Percentiles rank a stretch among this genome's conserved stretches.
phyloP scores from a whole-genome alignment of 2,329 filamentous ascomycete species.

The Pseudogymnoascus pannorum region DNA sequence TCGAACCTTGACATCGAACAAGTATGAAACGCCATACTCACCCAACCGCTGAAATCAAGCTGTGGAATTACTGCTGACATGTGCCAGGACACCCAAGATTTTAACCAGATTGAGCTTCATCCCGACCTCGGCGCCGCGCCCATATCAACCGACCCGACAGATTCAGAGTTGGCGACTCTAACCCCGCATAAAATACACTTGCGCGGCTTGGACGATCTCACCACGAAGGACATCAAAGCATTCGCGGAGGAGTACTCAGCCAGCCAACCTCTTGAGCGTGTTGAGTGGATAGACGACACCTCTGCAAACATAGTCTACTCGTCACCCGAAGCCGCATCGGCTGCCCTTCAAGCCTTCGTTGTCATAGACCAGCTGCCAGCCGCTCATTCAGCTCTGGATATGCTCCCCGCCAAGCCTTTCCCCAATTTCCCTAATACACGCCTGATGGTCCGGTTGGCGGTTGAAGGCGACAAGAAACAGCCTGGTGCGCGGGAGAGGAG shows the following conservation, averaged over 20 bases:
- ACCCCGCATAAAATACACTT: constrained; percentile 69
- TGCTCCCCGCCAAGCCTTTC: constrained; percentile 62
- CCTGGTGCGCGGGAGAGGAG: constrained; percentile 72
- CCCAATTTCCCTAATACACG: constrained; percentile 60
- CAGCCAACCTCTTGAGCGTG: constrained; percentile 45
- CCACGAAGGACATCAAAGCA: constrained; percentile 68
- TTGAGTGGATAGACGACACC: constrained; percentile 95
- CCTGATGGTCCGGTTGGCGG: constrained; percentile 67
- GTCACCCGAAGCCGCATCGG: constrained; percentile 42
- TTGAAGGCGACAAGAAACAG: constrained; percentile 71
- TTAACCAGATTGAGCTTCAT: neutral
- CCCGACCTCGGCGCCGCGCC: neutral
- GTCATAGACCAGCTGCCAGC: constrained; percentile 45
- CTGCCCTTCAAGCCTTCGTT: constrained; percentile 48
- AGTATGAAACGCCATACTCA: constrained; percentile 21
- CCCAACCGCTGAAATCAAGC: constrained; percentile 18
- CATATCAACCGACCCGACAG: neutral
- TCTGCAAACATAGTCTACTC: constrained; percentile 81
- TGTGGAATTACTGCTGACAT: neutral
- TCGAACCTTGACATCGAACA: constrained; percentile 13
- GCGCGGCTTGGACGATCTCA: constrained; percentile 73
- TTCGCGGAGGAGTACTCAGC: constrained; percentile 65
- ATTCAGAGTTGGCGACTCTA: constrained; percentile 13
- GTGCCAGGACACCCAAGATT: neutral
- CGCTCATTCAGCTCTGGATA: constrained; percentile 39